Percentiles rank a stretch among this genome's conserved stretches.
Evolutionary conservation across 108 stramenopile species (phyloP).

Genomic region (Fragilaria crotonensis): DNA sequence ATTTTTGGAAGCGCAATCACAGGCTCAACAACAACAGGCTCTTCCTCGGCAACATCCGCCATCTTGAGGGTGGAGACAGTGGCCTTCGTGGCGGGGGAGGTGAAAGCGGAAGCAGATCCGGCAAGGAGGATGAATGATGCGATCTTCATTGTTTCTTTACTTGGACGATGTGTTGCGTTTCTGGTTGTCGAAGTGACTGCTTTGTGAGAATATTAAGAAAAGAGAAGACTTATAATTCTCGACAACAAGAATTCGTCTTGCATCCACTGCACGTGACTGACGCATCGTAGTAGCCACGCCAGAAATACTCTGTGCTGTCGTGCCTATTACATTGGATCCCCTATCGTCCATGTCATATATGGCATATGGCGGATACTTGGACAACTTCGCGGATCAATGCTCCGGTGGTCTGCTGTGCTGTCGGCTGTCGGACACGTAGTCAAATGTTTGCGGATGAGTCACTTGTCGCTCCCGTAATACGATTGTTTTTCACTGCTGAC

Average conservation of each 20-base stretch:
- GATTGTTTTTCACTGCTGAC: too few relatives aligned
- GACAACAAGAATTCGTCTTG: not conserved
- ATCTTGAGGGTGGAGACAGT: conserved; percentile 10
- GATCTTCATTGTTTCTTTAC: conserved; percentile 30
- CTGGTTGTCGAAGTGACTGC: not conserved
- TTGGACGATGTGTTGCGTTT: not conserved
- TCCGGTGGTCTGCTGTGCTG: too few relatives aligned
- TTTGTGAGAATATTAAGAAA: not conserved
- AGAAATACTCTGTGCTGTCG: too few relatives aligned
- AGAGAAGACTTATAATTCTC: not conserved
- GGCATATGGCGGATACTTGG: too few relatives aligned
- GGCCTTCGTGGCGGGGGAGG: conserved; percentile 20
- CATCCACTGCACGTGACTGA: not conserved
- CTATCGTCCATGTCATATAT: too few relatives aligned
- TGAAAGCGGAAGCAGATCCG: conserved; percentile 45
- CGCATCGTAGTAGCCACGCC: not conserved
- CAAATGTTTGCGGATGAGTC: too few relatives aligned
- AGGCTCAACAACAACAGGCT: conserved; percentile 7
- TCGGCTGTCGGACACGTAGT: too few relatives aligned
- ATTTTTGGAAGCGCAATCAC: conserved; percentile 19
- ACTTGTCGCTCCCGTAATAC: too few relatives aligned
- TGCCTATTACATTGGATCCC: too few relatives aligned
- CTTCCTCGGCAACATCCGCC: not conserved
- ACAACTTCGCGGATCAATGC: too few relatives aligned
- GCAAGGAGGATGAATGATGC: conserved; percentile 25